These are phyloP conservation scores for Ajuga reptans DNA, from an alignment of 305 asterid species.

Conservation along the genomic window DNA sequence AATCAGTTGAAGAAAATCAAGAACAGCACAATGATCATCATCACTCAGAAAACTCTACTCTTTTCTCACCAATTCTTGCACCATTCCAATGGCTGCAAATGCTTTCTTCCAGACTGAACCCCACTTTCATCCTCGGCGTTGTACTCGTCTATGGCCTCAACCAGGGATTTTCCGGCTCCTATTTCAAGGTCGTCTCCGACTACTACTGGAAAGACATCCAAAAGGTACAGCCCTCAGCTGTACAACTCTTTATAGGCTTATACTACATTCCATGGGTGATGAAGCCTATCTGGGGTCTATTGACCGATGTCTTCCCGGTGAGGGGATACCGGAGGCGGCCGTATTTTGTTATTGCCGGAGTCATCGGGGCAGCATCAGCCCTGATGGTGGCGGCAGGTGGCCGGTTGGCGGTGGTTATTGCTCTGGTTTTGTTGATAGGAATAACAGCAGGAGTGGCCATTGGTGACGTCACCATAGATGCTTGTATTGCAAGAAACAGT, in stretches of 20 bases:
- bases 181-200: slow-evolving; percentile 53
- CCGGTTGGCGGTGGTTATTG: slow-evolving; percentile 23
- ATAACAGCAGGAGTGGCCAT: slow-evolving; percentile 42
- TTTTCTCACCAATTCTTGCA: slow-evolving; percentile 7
- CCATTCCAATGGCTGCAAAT: slow-evolving; percentile 54
- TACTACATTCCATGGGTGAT: slow-evolving; percentile 55
- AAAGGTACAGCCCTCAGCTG: slow-evolving; percentile 49
- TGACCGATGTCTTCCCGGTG: slow-evolving; percentile 48
- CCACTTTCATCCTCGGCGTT: slow-evolving; percentile 48
- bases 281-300: slow-evolving; percentile 62
- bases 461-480: slow-evolving; percentile 63
- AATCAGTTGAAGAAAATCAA: background rate
- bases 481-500: slow-evolving; percentile 57
- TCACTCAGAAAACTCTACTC: background rate
- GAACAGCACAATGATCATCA: too few species aligned
- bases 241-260: slow-evolving; percentile 45
- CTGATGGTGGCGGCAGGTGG: slow-evolving; percentile 37
- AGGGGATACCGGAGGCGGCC: slow-evolving; percentile 47
- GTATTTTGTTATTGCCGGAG: slow-evolving; percentile 43
- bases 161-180: slow-evolving; percentile 46
- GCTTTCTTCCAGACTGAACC: slow-evolving; percentile 40
- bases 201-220: slow-evolving; percentile 68
- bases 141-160: slow-evolving; percentile 47
- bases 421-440: slow-evolving; percentile 40
- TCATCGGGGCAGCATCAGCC: slow-evolving; percentile 32